Evolutionary conservation across 768 basidiomycete genomes (phyloP).

Genomic region (Boletus patriciae): DNA sequence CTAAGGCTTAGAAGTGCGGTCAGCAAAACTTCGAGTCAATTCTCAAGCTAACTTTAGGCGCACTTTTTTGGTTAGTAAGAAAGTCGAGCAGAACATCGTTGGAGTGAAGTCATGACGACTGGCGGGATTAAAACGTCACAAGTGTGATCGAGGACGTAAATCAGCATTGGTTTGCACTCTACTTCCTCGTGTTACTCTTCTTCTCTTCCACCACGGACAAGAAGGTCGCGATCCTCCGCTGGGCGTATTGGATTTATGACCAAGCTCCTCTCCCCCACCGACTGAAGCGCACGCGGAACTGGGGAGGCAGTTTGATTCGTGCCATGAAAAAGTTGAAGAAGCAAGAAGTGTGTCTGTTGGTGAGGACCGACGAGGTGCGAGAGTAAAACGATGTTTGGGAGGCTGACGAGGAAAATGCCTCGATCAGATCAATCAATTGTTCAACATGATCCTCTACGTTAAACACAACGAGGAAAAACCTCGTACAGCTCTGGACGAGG

Average conservation of each 20-base stretch:
- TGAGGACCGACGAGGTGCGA: conserved; percentile 64
- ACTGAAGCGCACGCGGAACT: conserved; percentile 37
- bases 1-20: too few relatives aligned
- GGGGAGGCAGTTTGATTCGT: conserved; percentile 44
- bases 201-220: conserved; percentile 57
- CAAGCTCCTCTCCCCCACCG: conserved; percentile 52
- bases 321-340: conserved; percentile 48
- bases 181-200: conserved; percentile 50
- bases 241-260: conserved; percentile 63
- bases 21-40: too few relatives aligned
- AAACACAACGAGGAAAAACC: conserved; percentile 63
- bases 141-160: not conserved
- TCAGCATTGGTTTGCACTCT: conserved; percentile 55
- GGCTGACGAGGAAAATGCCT: not conserved
- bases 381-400: not conserved
- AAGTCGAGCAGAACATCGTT: too few relatives aligned
- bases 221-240: conserved; percentile 52
- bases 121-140: too few relatives aligned
- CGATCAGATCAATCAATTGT: conserved; percentile 61
- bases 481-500: conserved; percentile 53
- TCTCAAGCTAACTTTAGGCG: too few relatives aligned
- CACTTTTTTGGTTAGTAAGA: too few relatives aligned
- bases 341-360: conserved; percentile 60
- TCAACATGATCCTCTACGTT: conserved; percentile 67
- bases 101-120: not conserved